Conservation (phyloP, 371 early-diverging fungal genomes). For the Cladochytrium tenue region DNA sequence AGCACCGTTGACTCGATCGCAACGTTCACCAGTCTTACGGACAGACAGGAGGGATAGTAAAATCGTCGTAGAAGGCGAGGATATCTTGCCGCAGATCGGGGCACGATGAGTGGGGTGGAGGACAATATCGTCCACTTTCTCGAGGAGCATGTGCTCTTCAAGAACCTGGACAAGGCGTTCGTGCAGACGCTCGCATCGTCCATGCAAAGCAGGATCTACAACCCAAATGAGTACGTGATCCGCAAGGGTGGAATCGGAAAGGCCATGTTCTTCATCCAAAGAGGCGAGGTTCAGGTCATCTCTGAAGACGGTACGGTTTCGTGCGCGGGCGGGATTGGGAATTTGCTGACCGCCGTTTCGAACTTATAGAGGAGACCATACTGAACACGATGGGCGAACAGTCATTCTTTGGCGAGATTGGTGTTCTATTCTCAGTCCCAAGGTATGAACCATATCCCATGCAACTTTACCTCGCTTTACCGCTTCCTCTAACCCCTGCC, state of each 20-base stretch:
- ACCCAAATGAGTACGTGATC: conserved; percentile 37
- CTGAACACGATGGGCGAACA: conserved; percentile 50
- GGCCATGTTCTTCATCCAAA: conserved; percentile 46
- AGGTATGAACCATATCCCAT: conserved; percentile 29
- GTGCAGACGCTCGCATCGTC: conserved; percentile 28
- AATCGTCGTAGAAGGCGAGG: too few relatives aligned
- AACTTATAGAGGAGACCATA: conserved; percentile 40
- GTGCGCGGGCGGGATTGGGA: neutral
- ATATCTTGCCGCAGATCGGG: too few relatives aligned
- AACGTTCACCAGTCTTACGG: too few relatives aligned
- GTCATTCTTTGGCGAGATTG: conserved; percentile 54
- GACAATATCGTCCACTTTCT: conserved; percentile 27
- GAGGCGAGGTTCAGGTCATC: conserved; percentile 44
- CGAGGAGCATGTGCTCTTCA: conserved; percentile 46
- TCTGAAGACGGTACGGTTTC: conserved; percentile 41
- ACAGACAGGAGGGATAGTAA: too few relatives aligned
- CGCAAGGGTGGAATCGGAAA: conserved; percentile 47
- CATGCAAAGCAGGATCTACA: conserved; percentile 46
- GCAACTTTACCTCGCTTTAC: too few relatives aligned
- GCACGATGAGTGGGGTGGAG: neutral
- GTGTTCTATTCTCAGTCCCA: conserved; percentile 48
- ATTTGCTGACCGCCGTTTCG: neutral
- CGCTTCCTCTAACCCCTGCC: too few relatives aligned
- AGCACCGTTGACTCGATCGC: too few relatives aligned
- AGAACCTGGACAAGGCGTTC: conserved; percentile 41